phyloP scores from a whole-genome alignment of 768 basidiomycete genomes.

The Kwoniella bestiolae region DNA sequence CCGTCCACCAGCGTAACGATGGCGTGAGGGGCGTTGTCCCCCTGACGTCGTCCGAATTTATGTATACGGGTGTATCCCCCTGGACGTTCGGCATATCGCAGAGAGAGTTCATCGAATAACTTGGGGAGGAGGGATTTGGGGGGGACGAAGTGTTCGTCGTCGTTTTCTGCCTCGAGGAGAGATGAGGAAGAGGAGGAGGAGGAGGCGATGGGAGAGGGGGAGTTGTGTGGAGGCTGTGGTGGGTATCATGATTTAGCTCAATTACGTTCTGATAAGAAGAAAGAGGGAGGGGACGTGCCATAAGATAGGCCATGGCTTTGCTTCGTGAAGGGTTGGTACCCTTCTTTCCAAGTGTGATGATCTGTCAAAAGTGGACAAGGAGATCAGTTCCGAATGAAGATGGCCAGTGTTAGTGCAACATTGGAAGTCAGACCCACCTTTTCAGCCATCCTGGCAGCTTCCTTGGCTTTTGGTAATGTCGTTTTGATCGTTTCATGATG shows the following conservation, averaged over 20 bases:
- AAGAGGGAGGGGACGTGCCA: conserved; percentile 58
- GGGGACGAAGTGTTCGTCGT: conserved; percentile 63
- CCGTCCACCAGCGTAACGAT: conserved; percentile 95
- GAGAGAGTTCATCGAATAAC: conserved; percentile 76
- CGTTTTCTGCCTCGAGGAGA: no score
- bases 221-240: conserved; percentile 20
- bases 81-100: conserved; percentile 77
- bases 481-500: conserved; percentile 96
- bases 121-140: conserved; percentile 65
- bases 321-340: conserved; percentile 72
- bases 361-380: no score
- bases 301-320: conserved; percentile 76
- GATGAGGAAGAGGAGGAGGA: conserved; percentile 13
- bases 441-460: conserved; percentile 86
- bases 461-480: conserved; percentile 91
- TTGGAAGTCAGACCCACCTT: conserved; percentile 64
- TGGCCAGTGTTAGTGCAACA: conserved; percentile 1
- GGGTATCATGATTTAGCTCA: background rate
- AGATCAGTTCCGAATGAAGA: background rate
- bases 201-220: conserved; percentile 2
- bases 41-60: conserved; percentile 82
- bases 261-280: background rate
- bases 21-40: conserved; percentile 92
- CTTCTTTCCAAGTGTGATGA: conserved; percentile 90
- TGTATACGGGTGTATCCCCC: conserved; percentile 96